phyloP scores from a whole-genome alignment of 2,329 filamentous ascomycete genomes.

The Anisogramma anomala region DNA sequence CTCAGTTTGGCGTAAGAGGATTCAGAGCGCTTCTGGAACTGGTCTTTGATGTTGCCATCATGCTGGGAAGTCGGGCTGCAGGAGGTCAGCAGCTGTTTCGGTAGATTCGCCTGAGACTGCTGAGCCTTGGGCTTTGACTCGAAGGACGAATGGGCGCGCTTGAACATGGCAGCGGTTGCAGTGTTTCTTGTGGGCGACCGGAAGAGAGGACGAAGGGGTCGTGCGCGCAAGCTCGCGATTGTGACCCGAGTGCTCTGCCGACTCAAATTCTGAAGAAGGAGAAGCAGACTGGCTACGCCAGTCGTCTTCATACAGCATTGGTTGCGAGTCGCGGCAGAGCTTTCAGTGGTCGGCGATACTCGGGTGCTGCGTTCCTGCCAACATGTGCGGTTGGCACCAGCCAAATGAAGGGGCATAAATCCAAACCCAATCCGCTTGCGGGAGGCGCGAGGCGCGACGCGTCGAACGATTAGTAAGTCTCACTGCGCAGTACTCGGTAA shows the following conservation, averaged over 20 bases:
- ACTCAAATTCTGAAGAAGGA: constrained; percentile 15
- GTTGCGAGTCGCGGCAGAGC: not conserved
- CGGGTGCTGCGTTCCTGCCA: constrained; percentile 1
- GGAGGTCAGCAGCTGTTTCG: constrained; percentile 45
- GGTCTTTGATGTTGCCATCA: constrained; percentile 38
- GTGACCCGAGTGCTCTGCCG: constrained; percentile 7
- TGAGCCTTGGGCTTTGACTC: constrained; percentile 24
- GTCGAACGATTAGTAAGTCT: too few species aligned
- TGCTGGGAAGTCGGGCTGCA: constrained; percentile 37
- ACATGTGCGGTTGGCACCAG: too few species aligned
- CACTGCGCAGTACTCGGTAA: too few species aligned
- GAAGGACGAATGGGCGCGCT: constrained; percentile 19
- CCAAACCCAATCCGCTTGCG: too few species aligned
- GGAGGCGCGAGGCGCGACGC: too few species aligned
- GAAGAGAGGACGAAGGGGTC: not conserved
- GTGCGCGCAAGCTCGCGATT: not conserved
- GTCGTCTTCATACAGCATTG: constrained; percentile 19
- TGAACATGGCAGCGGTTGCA: constrained; percentile 11
- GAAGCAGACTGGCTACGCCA: constrained; percentile 10
- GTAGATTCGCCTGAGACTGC: constrained; percentile 23
- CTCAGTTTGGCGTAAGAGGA: constrained; percentile 19
- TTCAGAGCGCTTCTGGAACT: constrained; percentile 31
- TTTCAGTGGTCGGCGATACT: not conserved
- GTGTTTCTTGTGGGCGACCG: not conserved
- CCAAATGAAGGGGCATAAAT: too few species aligned